phyloP scores from a whole-genome alignment of 2,329 filamentous ascomycete genomes.

The Oidium heveae region DNA sequence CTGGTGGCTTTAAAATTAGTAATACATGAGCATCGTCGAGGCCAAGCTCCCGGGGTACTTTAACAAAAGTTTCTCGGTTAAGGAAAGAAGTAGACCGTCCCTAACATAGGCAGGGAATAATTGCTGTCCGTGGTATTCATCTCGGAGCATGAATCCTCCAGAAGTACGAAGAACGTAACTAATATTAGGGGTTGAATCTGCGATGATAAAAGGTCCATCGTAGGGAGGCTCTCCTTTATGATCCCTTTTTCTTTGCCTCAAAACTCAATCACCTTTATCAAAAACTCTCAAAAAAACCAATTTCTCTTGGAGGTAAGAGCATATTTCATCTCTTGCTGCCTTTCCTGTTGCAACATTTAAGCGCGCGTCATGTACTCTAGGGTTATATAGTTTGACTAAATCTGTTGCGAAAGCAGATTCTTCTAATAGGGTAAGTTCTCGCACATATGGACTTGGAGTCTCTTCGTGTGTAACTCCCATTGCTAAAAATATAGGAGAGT shows the following conservation, averaged over 20 bases:
- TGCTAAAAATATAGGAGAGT: no score
- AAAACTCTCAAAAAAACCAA: background rate
- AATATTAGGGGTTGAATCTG: background rate
- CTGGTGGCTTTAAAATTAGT: background rate
- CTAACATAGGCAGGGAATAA: background rate
- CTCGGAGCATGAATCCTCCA: background rate
- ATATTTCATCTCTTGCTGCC: background rate
- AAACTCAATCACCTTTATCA: background rate
- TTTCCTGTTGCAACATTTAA: background rate
- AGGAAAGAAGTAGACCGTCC: background rate
- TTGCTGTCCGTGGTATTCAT: background rate
- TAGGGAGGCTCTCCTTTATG: background rate
- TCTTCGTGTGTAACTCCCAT: no score
- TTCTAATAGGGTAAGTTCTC: no score
- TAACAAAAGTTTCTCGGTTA: background rate
- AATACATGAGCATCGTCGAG: background rate
- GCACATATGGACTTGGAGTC: no score
- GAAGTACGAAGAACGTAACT: background rate
- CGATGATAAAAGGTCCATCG: background rate
- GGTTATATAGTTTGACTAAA: background rate
- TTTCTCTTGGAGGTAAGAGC: background rate
- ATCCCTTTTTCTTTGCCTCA: background rate
- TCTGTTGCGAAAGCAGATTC: no score
- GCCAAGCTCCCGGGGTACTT: background rate
- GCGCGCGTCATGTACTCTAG: background rate